A percentile compares a stretch with the other conserved stretches of the same genome.
These are phyloP conservation scores for Candida boleticola DNA, from an alignment of 805 yeast species.

Conservation along the genomic window DNA sequence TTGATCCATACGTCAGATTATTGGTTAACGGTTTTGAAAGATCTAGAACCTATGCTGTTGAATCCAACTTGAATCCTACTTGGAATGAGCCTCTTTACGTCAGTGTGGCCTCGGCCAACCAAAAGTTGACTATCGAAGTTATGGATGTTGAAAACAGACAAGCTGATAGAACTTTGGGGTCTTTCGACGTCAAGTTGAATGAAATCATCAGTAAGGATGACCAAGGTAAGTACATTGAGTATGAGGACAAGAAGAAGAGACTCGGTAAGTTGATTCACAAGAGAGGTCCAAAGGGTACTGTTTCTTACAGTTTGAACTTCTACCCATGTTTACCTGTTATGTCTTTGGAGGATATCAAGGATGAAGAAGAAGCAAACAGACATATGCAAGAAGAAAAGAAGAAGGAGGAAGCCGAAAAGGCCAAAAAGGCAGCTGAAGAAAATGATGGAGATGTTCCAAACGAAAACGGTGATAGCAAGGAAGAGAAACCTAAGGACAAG, in stretches of 20 bases:
- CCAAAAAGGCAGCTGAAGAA: conserved; percentile 26
- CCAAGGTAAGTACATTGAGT: conserved; percentile 55
- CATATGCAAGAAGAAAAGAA: conserved; percentile 23
- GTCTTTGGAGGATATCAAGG: conserved; percentile 69
- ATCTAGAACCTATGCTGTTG: conserved; percentile 71
- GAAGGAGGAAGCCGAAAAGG: conserved; percentile 26
- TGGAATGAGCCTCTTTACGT: conserved; percentile 84
- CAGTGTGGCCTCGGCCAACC: conserved; percentile 80
- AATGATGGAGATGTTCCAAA: conserved; percentile 5
- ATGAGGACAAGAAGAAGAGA: conserved; percentile 54
- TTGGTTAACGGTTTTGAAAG: conserved; percentile 72
- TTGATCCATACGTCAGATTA: conserved; percentile 88
- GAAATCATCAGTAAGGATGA: conserved; percentile 72
- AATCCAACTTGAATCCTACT: conserved; percentile 70
- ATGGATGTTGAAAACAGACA: conserved; percentile 84
- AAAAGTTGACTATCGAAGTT: conserved; percentile 78
- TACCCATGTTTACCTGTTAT: conserved; percentile 81
- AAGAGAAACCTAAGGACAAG: conserved; percentile 10
- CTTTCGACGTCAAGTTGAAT: conserved; percentile 64
- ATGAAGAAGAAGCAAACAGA: conserved; percentile 37
- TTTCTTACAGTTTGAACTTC: conserved; percentile 74
- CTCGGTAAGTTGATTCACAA: conserved; percentile 64
- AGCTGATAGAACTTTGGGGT: conserved; percentile 87
- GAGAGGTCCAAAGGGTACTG: conserved; percentile 80
- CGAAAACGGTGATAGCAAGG: conserved; percentile 16